A percentile compares a stretch with the other conserved stretches of the same genome.
phyloP scores from a whole-genome alignment of 306 rosid species.

The Glycine latifolia region DNA sequence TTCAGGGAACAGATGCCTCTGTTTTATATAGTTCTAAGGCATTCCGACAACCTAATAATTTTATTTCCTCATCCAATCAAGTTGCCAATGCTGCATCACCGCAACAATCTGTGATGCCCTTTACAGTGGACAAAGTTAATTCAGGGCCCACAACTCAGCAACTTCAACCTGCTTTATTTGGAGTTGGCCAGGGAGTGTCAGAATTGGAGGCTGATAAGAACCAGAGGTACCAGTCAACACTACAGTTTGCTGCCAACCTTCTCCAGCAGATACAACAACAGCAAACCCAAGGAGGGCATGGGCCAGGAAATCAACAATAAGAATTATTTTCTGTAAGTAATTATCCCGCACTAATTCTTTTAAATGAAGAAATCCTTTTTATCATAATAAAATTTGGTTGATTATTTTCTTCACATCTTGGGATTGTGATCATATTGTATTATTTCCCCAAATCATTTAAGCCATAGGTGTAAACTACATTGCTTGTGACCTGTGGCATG shows the following conservation, averaged over 20 bases:
- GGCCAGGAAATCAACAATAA: conserved; percentile 75
- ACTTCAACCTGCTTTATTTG: conserved; percentile 64
- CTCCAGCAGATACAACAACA: conserved; percentile 83
- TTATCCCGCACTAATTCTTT: conserved; percentile 28
- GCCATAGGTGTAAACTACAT: conserved; percentile 12
- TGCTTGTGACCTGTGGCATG: neutral
- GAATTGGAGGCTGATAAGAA: conserved; percentile 82
- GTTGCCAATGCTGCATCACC: conserved; percentile 58
- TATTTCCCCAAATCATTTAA: neutral
- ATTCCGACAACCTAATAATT: conserved; percentile 57
- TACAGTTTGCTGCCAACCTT: conserved; percentile 82
- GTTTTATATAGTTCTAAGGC: conserved; percentile 59
- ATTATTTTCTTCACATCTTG: conserved; percentile 20
- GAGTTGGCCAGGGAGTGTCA: conserved; percentile 59
- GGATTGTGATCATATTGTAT: conserved; percentile 11
- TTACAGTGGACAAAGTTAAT: conserved; percentile 57
- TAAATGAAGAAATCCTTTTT: conserved; percentile 31
- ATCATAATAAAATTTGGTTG: conserved; percentile 21
- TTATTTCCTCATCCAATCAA: conserved; percentile 57
- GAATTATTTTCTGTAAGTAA: conserved; percentile 55
- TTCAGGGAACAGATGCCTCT: conserved; percentile 65
- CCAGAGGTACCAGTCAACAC: conserved; percentile 77
- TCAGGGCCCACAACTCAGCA: conserved; percentile 70
- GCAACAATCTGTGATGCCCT: conserved; percentile 54
- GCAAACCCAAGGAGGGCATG: conserved; percentile 62